phyloP scores from a whole-genome alignment of 2,329 filamentous ascomycete genomes.

The Verticillium zaregamsianum region DNA sequence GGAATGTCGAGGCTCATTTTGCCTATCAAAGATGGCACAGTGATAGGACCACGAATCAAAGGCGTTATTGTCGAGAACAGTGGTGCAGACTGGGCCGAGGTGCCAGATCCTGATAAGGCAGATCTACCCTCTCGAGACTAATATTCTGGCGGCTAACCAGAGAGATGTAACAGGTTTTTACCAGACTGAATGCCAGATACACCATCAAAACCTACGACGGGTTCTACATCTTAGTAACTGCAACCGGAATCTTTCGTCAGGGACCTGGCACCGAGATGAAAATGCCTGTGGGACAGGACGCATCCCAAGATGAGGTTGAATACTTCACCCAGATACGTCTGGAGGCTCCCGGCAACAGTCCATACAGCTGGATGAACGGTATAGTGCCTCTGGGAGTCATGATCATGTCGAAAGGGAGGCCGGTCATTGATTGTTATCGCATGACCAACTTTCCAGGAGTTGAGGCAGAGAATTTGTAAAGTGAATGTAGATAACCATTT shows the following conservation, averaged over 20 bases:
- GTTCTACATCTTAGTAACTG: slow-evolving; percentile 14
- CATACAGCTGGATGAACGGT: slow-evolving; percentile 16
- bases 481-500: too few relatives aligned
- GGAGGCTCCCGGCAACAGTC: slow-evolving; percentile 14
- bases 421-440: slow-evolving; percentile 17
- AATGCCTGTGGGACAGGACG: background rate
- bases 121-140: background rate
- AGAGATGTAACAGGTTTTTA: slow-evolving; percentile 2
- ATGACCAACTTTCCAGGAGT: slow-evolving; percentile 16
- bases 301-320: slow-evolving; percentile 15
- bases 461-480: slow-evolving; percentile 7
- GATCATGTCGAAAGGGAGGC: slow-evolving; percentile 15
- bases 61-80: slow-evolving; percentile 16
- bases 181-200: slow-evolving; percentile 14
- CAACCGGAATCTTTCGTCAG: slow-evolving; percentile 9
- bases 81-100: slow-evolving; percentile 17
- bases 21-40: slow-evolving; percentile 15
- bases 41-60: slow-evolving; percentile 12
- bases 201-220: slow-evolving; percentile 16
- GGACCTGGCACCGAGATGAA: slow-evolving; percentile 2
- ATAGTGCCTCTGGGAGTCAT: slow-evolving; percentile 15
- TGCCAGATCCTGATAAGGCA: slow-evolving; percentile 9
- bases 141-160: background rate
- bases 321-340: slow-evolving; percentile 18
- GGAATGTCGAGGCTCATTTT: slow-evolving; percentile 13